These are phyloP conservation scores for Neckera pumila DNA, from an alignment of 225 moss, liverwort and hornwort species.

Conservation along the genomic window DNA sequence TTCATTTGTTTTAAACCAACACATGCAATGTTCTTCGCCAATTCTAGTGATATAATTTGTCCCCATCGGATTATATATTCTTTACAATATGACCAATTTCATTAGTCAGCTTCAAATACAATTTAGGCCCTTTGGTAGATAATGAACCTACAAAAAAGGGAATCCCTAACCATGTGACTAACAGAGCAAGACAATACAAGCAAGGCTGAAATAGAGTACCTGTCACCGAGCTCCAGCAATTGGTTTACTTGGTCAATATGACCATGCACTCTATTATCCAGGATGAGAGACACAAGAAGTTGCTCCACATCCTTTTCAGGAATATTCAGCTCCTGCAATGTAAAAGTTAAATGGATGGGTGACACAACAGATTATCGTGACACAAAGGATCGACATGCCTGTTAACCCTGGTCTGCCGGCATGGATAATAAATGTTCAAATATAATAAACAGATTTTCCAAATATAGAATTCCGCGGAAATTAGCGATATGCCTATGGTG, in stretches of 20 bases:
- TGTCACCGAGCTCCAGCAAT: slow-evolving; percentile 93
- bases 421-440: not conserved
- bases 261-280: slow-evolving; percentile 99
- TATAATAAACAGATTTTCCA: not conserved
- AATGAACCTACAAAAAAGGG: not conserved
- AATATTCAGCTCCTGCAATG: slow-evolving; percentile 79
- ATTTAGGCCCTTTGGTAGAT: not conserved
- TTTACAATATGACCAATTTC: not conserved
- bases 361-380: not conserved
- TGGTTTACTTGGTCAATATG: slow-evolving; percentile 99
- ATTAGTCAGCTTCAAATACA: not conserved
- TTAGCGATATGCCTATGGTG: not conserved
- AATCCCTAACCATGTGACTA: not conserved
- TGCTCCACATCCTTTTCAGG: slow-evolving; percentile 99
- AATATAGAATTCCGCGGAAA: not conserved
- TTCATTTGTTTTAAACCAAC: not conserved
- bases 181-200: not conserved
- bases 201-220: slow-evolving; percentile 21
- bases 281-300: slow-evolving; percentile 84
- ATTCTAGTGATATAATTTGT: not conserved
- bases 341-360: not conserved
- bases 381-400: not conserved
- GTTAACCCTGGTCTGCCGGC: not conserved
- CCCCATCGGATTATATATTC: not conserved
- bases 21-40: not conserved